Evolutionary conservation across 371 early-diverging fungal species (phyloP).

Genomic region (Mucor saturninus): DNA sequence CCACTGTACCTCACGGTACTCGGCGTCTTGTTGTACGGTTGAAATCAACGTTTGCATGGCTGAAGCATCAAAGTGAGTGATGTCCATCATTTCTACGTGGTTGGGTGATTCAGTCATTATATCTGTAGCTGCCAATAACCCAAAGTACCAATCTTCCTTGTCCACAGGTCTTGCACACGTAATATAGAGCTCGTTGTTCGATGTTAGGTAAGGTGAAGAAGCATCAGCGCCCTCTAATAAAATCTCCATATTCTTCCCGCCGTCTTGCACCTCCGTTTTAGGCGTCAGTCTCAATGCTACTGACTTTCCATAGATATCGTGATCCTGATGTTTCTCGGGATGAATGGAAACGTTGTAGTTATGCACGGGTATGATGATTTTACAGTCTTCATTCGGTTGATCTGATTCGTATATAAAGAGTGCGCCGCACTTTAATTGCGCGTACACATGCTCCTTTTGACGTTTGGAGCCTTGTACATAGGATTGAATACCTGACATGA

Average conservation of each 20-base stretch:
- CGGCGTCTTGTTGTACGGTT: slow-evolving; percentile 59
- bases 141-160: slow-evolving; percentile 92
- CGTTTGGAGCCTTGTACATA: slow-evolving; percentile 28
- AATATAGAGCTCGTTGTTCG: slow-evolving; percentile 43
- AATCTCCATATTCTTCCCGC: slow-evolving; percentile 1
- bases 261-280: slow-evolving; percentile 12
- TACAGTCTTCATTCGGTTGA: slow-evolving; percentile 64
- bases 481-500: slow-evolving; percentile 35
- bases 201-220: slow-evolving; percentile 10
- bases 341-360: slow-evolving; percentile 71
- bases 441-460: slow-evolving; percentile 59
- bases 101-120: slow-evolving; percentile 36
- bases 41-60: slow-evolving; percentile 55
- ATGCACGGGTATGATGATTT: slow-evolving; percentile 72
- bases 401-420: slow-evolving; percentile 84
- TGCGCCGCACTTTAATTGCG: slow-evolving; percentile 77
- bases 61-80: slow-evolving; percentile 50
- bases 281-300: slow-evolving; percentile 54
- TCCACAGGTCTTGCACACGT: slow-evolving; percentile 64
- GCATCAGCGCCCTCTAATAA: slow-evolving; percentile 7
- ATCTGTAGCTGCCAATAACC: slow-evolving; percentile 50
- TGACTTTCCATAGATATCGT: slow-evolving; percentile 61
- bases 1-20: slow-evolving; percentile 73
- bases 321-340: slow-evolving; percentile 56
- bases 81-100: slow-evolving; percentile 47